Percentiles rank a stretch among this genome's conserved stretches.
phyloP scores from a whole-genome alignment of 2,329 filamentous ascomycete genomes.

The Colletotrichum sp. region DNA sequence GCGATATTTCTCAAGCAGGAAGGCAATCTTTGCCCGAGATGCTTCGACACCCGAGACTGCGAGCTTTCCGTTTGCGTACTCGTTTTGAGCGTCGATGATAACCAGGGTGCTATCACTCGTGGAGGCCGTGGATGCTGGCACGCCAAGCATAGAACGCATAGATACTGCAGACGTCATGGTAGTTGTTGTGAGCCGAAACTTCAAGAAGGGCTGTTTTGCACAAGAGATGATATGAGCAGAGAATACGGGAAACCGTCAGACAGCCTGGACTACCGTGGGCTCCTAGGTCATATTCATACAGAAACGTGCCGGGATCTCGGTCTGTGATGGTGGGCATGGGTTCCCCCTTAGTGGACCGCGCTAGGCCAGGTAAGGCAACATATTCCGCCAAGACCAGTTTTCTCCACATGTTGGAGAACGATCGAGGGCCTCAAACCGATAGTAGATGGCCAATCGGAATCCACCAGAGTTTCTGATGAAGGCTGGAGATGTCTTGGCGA shows the following conservation, averaged over 20 bases:
- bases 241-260: neutral
- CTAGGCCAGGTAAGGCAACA: neutral
- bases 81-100: conserved; percentile 75
- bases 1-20: conserved; percentile 65
- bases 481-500: neutral
- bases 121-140: conserved; percentile 52
- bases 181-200: neutral
- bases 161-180: conserved; percentile 17
- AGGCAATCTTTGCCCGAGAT: conserved; percentile 61
- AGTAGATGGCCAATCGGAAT: neutral
- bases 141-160: conserved; percentile 38
- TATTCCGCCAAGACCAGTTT: neutral
- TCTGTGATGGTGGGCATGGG: neutral
- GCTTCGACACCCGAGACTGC: conserved; percentile 56
- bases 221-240: neutral
- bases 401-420: neutral
- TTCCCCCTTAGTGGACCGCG: neutral
- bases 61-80: conserved; percentile 65
- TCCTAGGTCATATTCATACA: neutral
- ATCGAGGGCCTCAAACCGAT: neutral
- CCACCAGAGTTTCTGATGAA: neutral
- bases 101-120: conserved; percentile 60
- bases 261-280: neutral
- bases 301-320: neutral
- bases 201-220: neutral